Base-by-base conservation (phyloP, 179 eudicot species). In the Silene coronaria region DNA sequence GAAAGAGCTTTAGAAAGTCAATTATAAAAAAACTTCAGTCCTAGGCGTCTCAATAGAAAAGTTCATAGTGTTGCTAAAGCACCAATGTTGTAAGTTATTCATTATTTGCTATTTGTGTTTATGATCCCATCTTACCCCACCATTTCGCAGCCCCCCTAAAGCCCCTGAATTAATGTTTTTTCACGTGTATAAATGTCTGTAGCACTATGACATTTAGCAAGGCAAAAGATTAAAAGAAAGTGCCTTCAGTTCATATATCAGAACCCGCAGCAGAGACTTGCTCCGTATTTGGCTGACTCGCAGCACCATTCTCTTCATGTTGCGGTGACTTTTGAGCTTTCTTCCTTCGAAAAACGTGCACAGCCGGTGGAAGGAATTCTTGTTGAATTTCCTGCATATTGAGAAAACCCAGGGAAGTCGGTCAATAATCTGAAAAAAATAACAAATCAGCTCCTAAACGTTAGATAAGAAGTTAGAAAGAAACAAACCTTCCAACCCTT, bases 321-420 rank as follows among this genome's bases (percentile, higher is more conserved):
- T 80, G 76, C 70, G 74, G 78, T 12, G 82, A 76, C 57, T 36
- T 78, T 77, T 86, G 82, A 26, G 42, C 78, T 87, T 84, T 90
- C 82, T 87, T 86, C 80, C 79, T 89, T 0, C 90, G 87, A 76
- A 77, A 80, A 66, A 95, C 80, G 61, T 89, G 97, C 63, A 91
- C 97, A 26, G 99, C 88, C 65, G 97, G 97, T 71, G 99, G 99
- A 73, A 95, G 90, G 70, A 91, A 87, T 46, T 79, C 81, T 78
- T 85, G 87, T 83, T 91, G 99, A 82, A 95, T 95, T 68, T 85
- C 98, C 97, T 94, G 86, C 83, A 87, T 71, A 53, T 57, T 11
- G 36, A 57, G 53, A 73, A 23, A 67, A 71, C 57, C 27, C 67
- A 69, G 7, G 32, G 21, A 16, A 6, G 71, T 75, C 55, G 75